These are phyloP conservation scores for Termitomyces sp. DNA, from an alignment of 768 basidiomycete genomes.

Conservation along the genomic window DNA sequence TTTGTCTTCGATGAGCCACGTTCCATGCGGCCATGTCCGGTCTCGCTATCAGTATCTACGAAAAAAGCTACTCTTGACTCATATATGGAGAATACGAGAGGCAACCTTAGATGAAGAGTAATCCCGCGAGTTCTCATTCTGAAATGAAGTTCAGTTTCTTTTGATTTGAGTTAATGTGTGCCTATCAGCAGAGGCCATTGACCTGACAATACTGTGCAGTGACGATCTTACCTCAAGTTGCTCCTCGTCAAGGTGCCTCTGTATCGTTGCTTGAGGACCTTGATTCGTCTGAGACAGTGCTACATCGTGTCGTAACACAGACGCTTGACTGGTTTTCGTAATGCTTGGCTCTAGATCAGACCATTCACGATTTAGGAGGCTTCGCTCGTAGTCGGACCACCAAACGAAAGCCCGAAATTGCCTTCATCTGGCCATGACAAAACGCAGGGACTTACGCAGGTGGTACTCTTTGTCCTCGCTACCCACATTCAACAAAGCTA, in stretches of 20 bases:
- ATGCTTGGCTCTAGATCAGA: neutral
- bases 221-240: neutral
- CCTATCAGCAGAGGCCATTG: too few species aligned
- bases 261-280: too few species aligned
- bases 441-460: too few species aligned
- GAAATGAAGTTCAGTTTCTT: too few species aligned
- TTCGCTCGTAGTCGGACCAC: neutral
- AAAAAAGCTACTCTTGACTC: neutral
- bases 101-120: neutral
- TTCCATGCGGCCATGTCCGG: too few species aligned
- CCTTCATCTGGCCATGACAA: neutral
- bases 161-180: too few species aligned
- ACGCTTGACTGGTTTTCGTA: neutral
- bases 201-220: neutral
- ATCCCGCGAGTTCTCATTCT: neutral
- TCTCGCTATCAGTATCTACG: neutral
- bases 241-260: too few species aligned
- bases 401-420: neutral
- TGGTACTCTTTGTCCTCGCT: too few species aligned
- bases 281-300: too few species aligned
- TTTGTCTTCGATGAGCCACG: neutral
- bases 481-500: neutral
- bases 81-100: too few species aligned
- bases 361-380: too few species aligned
- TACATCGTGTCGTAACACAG: too few species aligned